phyloP scores from a whole-genome alignment of 345 rosid species.

The Noccaea bulbosa region DNA sequence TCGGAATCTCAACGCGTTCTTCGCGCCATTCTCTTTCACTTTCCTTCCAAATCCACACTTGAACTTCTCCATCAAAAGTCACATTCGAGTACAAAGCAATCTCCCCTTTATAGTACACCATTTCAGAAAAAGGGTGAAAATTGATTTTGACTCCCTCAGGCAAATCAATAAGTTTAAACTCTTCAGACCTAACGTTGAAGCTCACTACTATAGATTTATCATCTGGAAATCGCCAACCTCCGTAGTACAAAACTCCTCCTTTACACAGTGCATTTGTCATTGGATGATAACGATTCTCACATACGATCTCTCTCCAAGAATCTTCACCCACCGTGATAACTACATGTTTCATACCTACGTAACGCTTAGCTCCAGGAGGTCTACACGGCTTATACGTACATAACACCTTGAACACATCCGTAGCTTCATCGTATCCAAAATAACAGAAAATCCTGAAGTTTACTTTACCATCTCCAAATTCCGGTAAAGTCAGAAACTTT shows the following conservation, averaged over 20 bases:
- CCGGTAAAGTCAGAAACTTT: not conserved
- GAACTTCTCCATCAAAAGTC: not conserved
- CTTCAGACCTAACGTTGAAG: slow-evolving; percentile 8
- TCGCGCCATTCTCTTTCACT: not conserved
- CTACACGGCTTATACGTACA: not conserved
- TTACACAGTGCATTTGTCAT: not conserved
- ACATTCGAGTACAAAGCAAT: not conserved
- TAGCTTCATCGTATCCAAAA: not conserved
- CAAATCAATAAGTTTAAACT: not conserved
- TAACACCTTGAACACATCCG: slow-evolving; percentile 5
- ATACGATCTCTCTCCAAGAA: slow-evolving; percentile 5
- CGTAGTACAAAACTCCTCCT: slow-evolving; percentile 15
- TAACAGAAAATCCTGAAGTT: no score
- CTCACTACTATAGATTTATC: not conserved
- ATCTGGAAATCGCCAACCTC: not conserved
- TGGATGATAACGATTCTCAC: not conserved
- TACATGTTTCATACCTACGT: no score
- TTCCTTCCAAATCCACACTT: not conserved
- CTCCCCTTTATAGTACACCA: not conserved
- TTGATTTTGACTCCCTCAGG: not conserved
- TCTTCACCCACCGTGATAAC: not conserved
- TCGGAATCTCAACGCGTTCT: no score
- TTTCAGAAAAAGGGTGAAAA: not conserved
- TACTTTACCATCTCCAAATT: not conserved
- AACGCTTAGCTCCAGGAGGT: no score